Evolutionary conservation across 805 yeast genomes (phyloP).

Genomic region (Suhomyces prunicola): DNA sequence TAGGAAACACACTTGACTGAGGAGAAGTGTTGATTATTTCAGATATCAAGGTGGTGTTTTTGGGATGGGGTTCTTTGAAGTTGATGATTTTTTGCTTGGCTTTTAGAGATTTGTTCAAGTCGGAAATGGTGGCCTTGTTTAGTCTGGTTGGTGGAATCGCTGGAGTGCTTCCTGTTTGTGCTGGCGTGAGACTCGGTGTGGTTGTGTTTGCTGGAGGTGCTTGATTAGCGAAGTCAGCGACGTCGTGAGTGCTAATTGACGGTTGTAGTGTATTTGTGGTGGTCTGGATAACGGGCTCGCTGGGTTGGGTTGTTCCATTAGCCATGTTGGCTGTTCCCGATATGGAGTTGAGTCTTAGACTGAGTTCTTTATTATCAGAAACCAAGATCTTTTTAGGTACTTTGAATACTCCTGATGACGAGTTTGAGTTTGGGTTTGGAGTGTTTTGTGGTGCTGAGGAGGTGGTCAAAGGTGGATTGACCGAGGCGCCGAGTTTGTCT

Average conservation of each 20-base stretch:
- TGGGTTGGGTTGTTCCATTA: background rate
- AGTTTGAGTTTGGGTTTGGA: background rate
- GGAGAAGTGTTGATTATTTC: conserved; percentile 39
- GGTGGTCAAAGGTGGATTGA: background rate
- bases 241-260: background rate
- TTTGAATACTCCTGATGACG: conserved; percentile 11
- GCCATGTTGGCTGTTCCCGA: background rate
- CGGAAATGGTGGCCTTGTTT: conserved; percentile 33
- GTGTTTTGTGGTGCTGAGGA: background rate
- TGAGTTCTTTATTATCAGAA: conserved; percentile 9
- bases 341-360: conserved; percentile 1
- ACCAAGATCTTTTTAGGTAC: conserved; percentile 13
- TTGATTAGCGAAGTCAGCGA: background rate
- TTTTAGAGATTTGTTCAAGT: conserved; percentile 40
- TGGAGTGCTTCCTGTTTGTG: background rate
- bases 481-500: background rate
- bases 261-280: background rate
- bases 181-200: background rate
- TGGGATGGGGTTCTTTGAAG: conserved; percentile 35
- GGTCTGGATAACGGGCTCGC: background rate
- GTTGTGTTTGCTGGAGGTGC: background rate
- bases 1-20: conserved; percentile 13
- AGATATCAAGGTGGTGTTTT: conserved; percentile 31
- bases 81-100: conserved; percentile 41
- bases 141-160: conserved; percentile 5